phyloP scores from a whole-genome alignment of 2,329 filamentous ascomycete genomes.

The Immersiporthe knoxdaviesiana region DNA sequence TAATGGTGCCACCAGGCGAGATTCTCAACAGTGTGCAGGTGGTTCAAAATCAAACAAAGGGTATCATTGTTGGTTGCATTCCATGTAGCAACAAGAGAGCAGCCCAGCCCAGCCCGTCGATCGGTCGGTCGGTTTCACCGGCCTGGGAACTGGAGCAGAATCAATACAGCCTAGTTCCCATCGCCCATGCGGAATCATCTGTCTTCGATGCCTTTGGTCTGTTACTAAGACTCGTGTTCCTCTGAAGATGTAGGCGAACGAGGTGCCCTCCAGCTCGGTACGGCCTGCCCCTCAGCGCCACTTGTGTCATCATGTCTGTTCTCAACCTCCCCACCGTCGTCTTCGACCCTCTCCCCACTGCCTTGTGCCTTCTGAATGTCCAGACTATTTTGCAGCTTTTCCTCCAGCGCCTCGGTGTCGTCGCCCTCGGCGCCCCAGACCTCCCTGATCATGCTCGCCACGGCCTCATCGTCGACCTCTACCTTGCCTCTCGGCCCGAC shows the following conservation, averaged over 20 bases:
- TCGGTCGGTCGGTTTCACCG: not conserved
- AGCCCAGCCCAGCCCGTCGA: slow-evolving; percentile 14
- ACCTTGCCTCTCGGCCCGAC: slow-evolving; percentile 84
- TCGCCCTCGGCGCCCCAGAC: slow-evolving; percentile 55
- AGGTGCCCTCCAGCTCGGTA: slow-evolving; percentile 18
- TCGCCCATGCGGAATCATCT: slow-evolving; percentile 5
- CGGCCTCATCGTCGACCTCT: slow-evolving; percentile 79
- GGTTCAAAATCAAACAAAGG: slow-evolving; percentile 5
- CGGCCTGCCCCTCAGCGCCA: slow-evolving; percentile 15
- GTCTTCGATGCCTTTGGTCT: slow-evolving; percentile 1
- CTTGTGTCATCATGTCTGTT: slow-evolving; percentile 5
- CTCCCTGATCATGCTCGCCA: slow-evolving; percentile 68
- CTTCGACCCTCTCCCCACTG: slow-evolving; percentile 24
- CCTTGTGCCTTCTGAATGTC: slow-evolving; percentile 47
- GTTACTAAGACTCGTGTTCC: slow-evolving; percentile 16
- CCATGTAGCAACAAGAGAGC: slow-evolving; percentile 9
- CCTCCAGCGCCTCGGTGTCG: slow-evolving; percentile 56
- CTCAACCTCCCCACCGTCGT: slow-evolving; percentile 32
- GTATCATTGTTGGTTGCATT: slow-evolving; percentile 22
- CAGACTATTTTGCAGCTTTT: slow-evolving; percentile 64
- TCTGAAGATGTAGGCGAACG: slow-evolving; percentile 16
- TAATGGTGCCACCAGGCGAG: no score
- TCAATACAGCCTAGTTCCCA: slow-evolving; percentile 6
- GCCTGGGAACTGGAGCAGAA: not conserved
- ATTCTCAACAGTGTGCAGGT: not conserved